Evolutionary conservation across 768 basidiomycete species (phyloP), one percentile per base, ranked within the genome.

Genomic region (Lentinus brumalis): DNA sequence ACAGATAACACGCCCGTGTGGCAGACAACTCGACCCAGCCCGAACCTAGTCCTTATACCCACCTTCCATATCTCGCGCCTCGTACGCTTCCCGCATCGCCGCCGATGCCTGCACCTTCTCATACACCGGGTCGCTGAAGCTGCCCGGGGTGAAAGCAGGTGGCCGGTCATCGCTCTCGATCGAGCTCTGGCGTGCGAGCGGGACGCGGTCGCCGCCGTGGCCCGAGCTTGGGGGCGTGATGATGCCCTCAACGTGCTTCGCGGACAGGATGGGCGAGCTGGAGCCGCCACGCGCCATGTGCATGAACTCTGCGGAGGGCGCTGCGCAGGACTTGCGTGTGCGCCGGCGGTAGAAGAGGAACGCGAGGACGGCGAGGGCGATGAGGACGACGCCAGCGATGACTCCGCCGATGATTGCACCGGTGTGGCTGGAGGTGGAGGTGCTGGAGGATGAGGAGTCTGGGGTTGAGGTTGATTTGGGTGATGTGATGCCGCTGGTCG

Each of bases 271-370:
- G 31, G 49, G 52, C 2, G 38, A 26, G 14, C 21, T 30, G 11
- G 38, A 31, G 41, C 26, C 42, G 9, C 26, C 26, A 29, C 62
- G 62, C n/a, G 59, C 59, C 29, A 51, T 39, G 50, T 46, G 47
- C 66, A 65, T 63, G 69, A 87, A 88, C 63, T 86, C 86, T 16
- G 84, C 77, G 15, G 86, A 86, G 4, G 88, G 87, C 1, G 85
- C 21, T 26, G 21, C 77, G 53, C 75, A 79, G 31, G 61, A 70
- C 29, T 69, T 75, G 44, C 75, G 76, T 18, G 56, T 58, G 21
- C 79, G 79, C 16, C 77, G 75, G 44, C 79, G 81, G 49, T 83
- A 41, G 50, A 85, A 60, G n/a, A 75, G 35, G 35, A 73, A 61
- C 57, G 83, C 45, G 46, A 65, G 18, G 35, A 69, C 57, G 52